Percentiles rank a stretch among this genome's conserved stretches.
These are phyloP conservation scores for Lactarius indigo DNA, from an alignment of 768 basidiomycete genomes.

Conservation along the genomic window DNA sequence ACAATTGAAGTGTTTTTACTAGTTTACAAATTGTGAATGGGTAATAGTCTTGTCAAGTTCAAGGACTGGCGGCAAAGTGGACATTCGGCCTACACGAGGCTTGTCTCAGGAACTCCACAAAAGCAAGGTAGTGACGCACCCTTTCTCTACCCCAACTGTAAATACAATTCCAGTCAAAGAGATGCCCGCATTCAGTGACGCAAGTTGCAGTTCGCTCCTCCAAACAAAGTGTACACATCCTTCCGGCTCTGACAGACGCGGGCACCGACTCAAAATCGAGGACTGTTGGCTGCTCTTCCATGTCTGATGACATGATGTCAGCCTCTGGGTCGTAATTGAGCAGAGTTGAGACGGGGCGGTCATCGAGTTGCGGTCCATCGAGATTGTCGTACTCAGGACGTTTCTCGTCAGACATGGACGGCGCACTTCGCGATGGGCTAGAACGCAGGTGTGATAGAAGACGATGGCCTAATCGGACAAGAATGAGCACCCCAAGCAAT, in stretches of 20 bases:
- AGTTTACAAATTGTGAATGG: conserved; percentile 77
- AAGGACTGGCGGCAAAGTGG: conserved; percentile 81
- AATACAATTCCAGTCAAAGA: conserved; percentile 90
- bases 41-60: conserved; percentile 62
- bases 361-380: conserved; percentile 52
- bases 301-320: conserved; percentile 53
- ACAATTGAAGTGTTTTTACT: conserved; percentile 1
- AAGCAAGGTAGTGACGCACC: conserved; percentile 37
- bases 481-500: conserved; percentile 73
- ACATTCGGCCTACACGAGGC: conserved; percentile 65
- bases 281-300: conserved; percentile 67
- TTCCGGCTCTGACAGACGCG: conserved; percentile 46
- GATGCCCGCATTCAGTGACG: conserved; percentile 84
- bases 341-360: conserved; percentile 55
- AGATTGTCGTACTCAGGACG: conserved; percentile 34
- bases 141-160: conserved; percentile 88
- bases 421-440: conserved; percentile 27
- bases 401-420: conserved; percentile 31
- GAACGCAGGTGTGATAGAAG: conserved; percentile 45
- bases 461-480: conserved; percentile 60
- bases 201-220: conserved; percentile 81
- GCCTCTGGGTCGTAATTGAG: conserved; percentile 53
- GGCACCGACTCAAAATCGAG: conserved; percentile 59
- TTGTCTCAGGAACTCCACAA: conserved; percentile 7
- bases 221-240: conserved; percentile 80